Percentiles rank a stretch among this genome's conserved stretches.
These are phyloP conservation scores for Blepharisma stoltei DNA, from an alignment of 73 alveolate species.

Conservation along the genomic window DNA sequence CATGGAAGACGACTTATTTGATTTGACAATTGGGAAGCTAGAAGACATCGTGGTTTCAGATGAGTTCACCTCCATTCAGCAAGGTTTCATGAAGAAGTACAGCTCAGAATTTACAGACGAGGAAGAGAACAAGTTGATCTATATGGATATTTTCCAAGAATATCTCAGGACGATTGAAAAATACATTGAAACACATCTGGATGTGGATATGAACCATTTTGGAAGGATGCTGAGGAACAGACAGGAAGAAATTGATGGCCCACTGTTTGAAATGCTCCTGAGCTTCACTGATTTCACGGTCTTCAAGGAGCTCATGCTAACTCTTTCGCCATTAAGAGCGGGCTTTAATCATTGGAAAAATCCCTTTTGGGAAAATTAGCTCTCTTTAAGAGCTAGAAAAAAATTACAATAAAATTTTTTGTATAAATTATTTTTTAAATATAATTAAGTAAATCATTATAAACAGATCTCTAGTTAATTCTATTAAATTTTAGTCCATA, in stretches of 20 bases:
- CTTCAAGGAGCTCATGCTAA: conserved; percentile 28
- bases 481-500: too few relatives aligned
- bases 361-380: too few relatives aligned
- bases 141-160: conserved; percentile 33
- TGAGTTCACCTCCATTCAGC: conserved; percentile 5
- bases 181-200: conserved; percentile 6
- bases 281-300: conserved; percentile 31
- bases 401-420: too few relatives aligned
- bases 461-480: too few relatives aligned
- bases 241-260: conserved; percentile 33
- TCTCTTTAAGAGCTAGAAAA: too few relatives aligned
- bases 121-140: conserved; percentile 31
- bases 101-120: conserved; percentile 14
- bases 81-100: conserved; percentile 8
- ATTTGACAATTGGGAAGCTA: not conserved
- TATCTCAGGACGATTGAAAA: conserved; percentile 11
- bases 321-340: too few relatives aligned
- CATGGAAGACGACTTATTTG: conserved; percentile 26
- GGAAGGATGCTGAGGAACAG: conserved; percentile 1
- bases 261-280: conserved; percentile 31
- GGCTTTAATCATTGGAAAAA: too few relatives aligned
- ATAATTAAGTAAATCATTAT: too few relatives aligned
- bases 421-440: too few relatives aligned
- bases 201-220: conserved; percentile 29
- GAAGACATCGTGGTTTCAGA: conserved; percentile 17